Evolutionary conservation across 805 yeast species (phyloP), one percentile per base, ranked within the genome.

Genomic region (Ogataea ramenticola): DNA sequence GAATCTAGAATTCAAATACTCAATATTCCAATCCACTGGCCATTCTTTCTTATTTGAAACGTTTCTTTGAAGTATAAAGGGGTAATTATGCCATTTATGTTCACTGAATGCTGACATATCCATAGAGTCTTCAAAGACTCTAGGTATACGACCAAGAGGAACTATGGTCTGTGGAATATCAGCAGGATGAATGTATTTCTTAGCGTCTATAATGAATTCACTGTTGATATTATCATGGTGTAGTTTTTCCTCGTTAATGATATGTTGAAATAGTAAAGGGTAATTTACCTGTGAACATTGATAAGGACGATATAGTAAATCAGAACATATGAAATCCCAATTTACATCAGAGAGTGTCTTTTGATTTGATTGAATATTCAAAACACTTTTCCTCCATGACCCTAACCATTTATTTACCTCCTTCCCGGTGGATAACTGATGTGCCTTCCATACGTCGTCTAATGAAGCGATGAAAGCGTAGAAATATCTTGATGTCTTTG

Each of bases 271-370:
- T 4, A 77, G 54, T 22, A 61, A 56, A 4, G 58, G 51, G 58
- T 85, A 86, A 55, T 84, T 72, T 17, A 86, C 69, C 49, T 82
- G 84, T 1, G 95, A 72, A 49, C 93, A 82, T 55, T 86, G 93
- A 54, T 75, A 88, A 3, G 96, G 96, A 41, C 93, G 70, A 59
- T 81, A 89, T 14, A 90, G 61, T n/a, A 76, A 51, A 56, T 89
- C 96, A 0, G 95, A 84, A 57, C 82, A 86, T 3, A 88, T 53
- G 29, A 78, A 53, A 47, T 73, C 65, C 21, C 80, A 61, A 46
- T 39, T 20, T 3, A 39, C 20, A 8, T 31, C 21, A 3, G 35
- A 5, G 7, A 29, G 17, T 14, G 32, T 29, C n/a, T 29, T 5
- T 11, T 19, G 7, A 31, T 21, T 8, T 16, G 22, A 20, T 3